phyloP scores from a whole-genome alignment of 192 early-diverging fungal species.

The Linnemannia schmuckeri region DNA sequence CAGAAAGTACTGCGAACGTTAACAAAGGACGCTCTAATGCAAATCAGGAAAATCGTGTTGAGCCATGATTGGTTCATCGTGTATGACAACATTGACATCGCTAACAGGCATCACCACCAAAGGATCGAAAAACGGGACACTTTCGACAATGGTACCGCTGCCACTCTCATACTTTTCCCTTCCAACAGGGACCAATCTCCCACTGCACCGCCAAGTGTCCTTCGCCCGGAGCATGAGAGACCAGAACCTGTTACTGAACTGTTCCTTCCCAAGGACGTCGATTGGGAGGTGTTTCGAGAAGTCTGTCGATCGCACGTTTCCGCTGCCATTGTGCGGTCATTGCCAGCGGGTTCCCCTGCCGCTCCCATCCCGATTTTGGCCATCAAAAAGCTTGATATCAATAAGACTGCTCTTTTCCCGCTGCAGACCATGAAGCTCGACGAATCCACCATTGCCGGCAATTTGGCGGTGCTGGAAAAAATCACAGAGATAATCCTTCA shows the following conservation, averaged over 20 bases:
- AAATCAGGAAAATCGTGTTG: conserved; percentile 1
- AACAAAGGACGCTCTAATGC: conserved; percentile 13
- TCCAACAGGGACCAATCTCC: conserved; percentile 12
- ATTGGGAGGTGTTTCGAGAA: conserved; percentile 14
- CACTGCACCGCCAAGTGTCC: conserved; percentile 9
- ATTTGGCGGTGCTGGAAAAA: conserved; percentile 27
- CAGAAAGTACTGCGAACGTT: conserved; percentile 16
- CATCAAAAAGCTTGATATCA: conserved; percentile 7
- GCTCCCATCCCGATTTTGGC: conserved; percentile 7
- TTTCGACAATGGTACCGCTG: too few species aligned
- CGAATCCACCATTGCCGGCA: conserved; percentile 33
- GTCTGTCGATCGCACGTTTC: too few species aligned
- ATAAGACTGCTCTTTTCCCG: conserved; percentile 21
- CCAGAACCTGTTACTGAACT: neutral
- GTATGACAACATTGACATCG: conserved; percentile 36
- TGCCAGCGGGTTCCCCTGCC: conserved; percentile 14
- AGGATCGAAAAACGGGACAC: conserved; percentile 25
- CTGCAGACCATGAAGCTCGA: conserved; percentile 32
- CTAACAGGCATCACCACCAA: conserved; percentile 20
- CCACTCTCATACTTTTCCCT: conserved; percentile 24
- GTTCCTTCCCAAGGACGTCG: conserved; percentile 24
- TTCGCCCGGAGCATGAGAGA: conserved; percentile 21
- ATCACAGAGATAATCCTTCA: conserved; percentile 12
- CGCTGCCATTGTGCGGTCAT: conserved; percentile 11
- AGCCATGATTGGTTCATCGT: conserved; percentile 4